Conservation (phyloP, 768 basidiomycete genomes). For the Tricholoma furcatifolium region DNA sequence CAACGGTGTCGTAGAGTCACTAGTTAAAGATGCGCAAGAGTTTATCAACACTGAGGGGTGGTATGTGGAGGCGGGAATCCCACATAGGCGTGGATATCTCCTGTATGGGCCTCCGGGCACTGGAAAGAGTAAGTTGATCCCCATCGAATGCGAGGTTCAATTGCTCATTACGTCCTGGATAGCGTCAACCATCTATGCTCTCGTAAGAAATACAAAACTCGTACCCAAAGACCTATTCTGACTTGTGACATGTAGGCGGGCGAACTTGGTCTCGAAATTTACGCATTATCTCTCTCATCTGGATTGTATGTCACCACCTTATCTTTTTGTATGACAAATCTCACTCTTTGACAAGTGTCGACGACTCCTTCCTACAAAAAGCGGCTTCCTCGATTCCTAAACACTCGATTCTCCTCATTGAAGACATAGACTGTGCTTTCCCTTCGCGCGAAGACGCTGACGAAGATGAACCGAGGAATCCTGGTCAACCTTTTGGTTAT, state of each 20-base stretch:
- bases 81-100: conserved; percentile 55
- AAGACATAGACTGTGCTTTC: conserved; percentile 64
- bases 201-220: conserved; percentile 27
- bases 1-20: conserved; percentile 41
- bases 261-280: conserved; percentile 85
- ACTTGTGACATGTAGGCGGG: conserved; percentile 33
- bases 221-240: background rate
- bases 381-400: conserved; percentile 48
- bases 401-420: conserved; percentile 53
- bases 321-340: background rate
- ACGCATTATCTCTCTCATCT: conserved; percentile 53
- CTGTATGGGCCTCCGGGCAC: conserved; percentile 62
- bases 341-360: conserved; percentile 33
- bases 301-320: conserved; percentile 33
- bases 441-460: conserved; percentile 43
- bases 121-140: conserved; percentile 47
- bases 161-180: conserved; percentile 31
- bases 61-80: conserved; percentile 57
- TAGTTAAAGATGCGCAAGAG: conserved; percentile 51
- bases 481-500: conserved; percentile 4
- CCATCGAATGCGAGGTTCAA: background rate
- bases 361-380: conserved; percentile 47
- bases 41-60: conserved; percentile 55
- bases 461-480: conserved; percentile 12
- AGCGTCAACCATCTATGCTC: conserved; percentile 55